Evolutionary conservation across 495 filamentous ascomycete genomes (phyloP), one percentile per base, ranked within the genome.

Genomic region (Penicillium crystallinum): DNA sequence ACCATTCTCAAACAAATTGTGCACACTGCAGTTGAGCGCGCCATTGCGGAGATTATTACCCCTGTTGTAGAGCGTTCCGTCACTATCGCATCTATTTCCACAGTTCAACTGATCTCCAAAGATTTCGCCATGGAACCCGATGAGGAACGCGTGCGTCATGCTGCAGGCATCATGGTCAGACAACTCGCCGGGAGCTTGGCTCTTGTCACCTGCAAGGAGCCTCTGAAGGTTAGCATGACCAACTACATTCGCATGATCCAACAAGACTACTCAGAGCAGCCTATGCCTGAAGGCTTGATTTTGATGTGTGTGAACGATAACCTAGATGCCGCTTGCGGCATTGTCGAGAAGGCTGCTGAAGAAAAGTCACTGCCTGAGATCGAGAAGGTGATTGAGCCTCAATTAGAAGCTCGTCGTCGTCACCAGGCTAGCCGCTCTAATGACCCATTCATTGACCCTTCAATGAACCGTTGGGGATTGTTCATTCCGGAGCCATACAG

Each of bases 281-380:
- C 83, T 22, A 86, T 88, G 54, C 88, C 91, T 2, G 95, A 99
- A 64, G 91, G 91, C 17, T 71, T 83, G 43, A 91, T 97, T 49
- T 78, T 96, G 52, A 95, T 97, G 87, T 97, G 95, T 65, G 91
- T 97, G 53, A 97, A 97, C 63, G 93, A 96, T 49, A 99, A 99
- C 67, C 77, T 97, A 25, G 93, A 99, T 56, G 80, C 87, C 42
- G 90, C 93, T 37, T 97, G 93, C 62, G 85, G 80, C 45, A 85
- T 95, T 52, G 90, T 99, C 23, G 93, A 97, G 67, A 88, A 90
- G 61, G 90, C 90, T 30, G 95, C 93, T 9, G 92, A 97, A 65
- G 87, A 93, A 57, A 90, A 90, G 47, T 91, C 92, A 11, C 75
- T 96, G 29, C 87, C 88, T 12, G 92, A 97, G 65, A 96, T 99